These are phyloP conservation scores for Coemansia sp. DNA, from an alignment of 192 early-diverging fungal genomes.

Conservation along the genomic window DNA sequence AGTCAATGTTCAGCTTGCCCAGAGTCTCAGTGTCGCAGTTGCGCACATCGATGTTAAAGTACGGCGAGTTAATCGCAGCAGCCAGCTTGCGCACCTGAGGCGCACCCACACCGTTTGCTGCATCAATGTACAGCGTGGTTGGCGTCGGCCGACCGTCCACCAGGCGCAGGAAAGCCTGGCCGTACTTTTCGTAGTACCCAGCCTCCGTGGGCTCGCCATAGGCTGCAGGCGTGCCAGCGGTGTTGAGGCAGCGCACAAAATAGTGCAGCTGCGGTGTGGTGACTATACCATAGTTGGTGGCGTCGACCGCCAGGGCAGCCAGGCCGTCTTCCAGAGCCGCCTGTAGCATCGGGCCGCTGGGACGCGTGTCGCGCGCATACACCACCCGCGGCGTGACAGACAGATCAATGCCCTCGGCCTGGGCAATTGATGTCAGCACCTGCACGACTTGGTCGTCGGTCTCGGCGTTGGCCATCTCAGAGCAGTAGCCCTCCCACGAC, in stretches of 20 bases:
- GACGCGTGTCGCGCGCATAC: slow-evolving; percentile 91
- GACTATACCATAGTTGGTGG: slow-evolving; percentile 80
- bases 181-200: slow-evolving; percentile 92
- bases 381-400: slow-evolving; percentile 69
- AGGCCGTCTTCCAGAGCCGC: slow-evolving; percentile 80
- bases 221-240: slow-evolving; percentile 62
- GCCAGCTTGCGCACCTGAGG: slow-evolving; percentile 80
- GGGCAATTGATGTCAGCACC: slow-evolving; percentile 64
- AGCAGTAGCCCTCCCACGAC: slow-evolving; percentile 93
- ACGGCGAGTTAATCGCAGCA: slow-evolving; percentile 62
- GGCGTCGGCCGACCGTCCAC: slow-evolving; percentile 71
- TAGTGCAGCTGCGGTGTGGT: slow-evolving; percentile 99
- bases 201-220: slow-evolving; percentile 90
- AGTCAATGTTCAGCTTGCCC: slow-evolving; percentile 85
- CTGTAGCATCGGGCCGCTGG: slow-evolving; percentile 82
- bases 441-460: slow-evolving; percentile 62
- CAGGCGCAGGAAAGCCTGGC: slow-evolving; percentile 76
- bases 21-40: slow-evolving; percentile 73
- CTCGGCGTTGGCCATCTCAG: slow-evolving; percentile 82
- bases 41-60: slow-evolving; percentile 64
- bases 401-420: slow-evolving; percentile 69
- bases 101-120: slow-evolving; percentile 97
- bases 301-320: slow-evolving; percentile 63
- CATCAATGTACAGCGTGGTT: slow-evolving; percentile 78
- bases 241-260: slow-evolving; percentile 86